Percentiles rank a stretch among this genome's conserved stretches.
phyloP scores from a whole-genome alignment of 2,329 filamentous ascomycete species.

The Mycosphaerella arachidis region DNA sequence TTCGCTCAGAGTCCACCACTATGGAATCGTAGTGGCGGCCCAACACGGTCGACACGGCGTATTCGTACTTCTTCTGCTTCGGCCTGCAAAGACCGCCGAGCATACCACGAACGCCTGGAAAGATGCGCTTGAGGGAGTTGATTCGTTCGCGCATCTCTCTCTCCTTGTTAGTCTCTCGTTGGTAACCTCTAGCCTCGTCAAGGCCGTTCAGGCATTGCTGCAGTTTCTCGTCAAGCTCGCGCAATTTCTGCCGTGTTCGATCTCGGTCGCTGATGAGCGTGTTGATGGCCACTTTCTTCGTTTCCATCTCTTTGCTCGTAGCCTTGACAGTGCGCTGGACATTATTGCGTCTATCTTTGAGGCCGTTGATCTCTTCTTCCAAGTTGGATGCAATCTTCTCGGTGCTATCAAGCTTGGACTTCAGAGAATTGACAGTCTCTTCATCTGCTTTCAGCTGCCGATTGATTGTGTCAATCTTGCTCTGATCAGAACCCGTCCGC shows the following conservation, averaged over 20 bases:
- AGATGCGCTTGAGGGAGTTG: conserved; percentile 80
- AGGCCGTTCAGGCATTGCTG: conserved; percentile 75
- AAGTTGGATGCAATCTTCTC: conserved; percentile 70
- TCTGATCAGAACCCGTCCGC: conserved; percentile 73
- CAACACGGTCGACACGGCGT: conserved; percentile 86
- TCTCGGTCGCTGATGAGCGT: conserved; percentile 77
- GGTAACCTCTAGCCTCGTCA: conserved; percentile 78
- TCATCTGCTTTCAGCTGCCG: conserved; percentile 88
- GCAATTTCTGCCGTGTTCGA: conserved; percentile 73
- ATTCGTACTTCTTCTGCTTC: conserved; percentile 94
- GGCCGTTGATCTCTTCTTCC: conserved; percentile 63
- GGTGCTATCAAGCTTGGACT: conserved; percentile 77
- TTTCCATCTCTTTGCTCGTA: conserved; percentile 67
- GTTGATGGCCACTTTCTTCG: conserved; percentile 88
- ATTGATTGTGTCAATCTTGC: conserved; percentile 77
- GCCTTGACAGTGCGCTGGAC: conserved; percentile 62
- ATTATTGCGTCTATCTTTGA: conserved; percentile 63
- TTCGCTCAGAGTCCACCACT: conserved; percentile 92
- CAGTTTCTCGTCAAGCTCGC: conserved; percentile 88
- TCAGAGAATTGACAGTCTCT: conserved; percentile 82
- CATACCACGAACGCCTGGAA: conserved; percentile 84
- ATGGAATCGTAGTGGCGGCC: conserved; percentile 92
- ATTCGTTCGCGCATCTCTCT: conserved; percentile 75
- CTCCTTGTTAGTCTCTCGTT: conserved; percentile 80
- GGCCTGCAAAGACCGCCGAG: conserved; percentile 90